A percentile compares a stretch with the other conserved stretches of the same genome.
Evolutionary conservation across 768 basidiomycete genomes (phyloP).

Genomic region (Boletus subparvulus): DNA sequence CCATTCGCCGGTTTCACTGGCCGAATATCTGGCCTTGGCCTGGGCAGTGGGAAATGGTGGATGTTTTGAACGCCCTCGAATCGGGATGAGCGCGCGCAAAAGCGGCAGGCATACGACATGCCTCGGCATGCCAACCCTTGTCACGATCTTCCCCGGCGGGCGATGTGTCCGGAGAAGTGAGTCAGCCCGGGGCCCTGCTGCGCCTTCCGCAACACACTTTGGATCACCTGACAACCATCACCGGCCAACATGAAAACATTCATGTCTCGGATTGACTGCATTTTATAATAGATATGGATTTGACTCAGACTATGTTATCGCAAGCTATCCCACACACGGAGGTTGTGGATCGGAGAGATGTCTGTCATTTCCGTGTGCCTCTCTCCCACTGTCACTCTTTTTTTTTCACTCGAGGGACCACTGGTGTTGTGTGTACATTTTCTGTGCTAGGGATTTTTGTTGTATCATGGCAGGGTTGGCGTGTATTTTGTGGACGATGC

Average conservation of each 20-base stretch:
- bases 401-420: constrained; percentile 7
- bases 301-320: constrained; percentile 21
- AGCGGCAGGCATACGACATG: constrained; percentile 7
- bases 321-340: constrained; percentile 8
- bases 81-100: neutral
- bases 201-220: constrained; percentile 2
- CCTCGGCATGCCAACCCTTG: constrained; percentile 9
- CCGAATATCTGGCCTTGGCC: constrained; percentile 24
- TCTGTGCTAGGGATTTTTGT: constrained; percentile 4
- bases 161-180: constrained; percentile 20
- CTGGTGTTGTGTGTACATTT: constrained; percentile 8
- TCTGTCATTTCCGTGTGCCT: constrained; percentile 9
- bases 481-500: neutral
- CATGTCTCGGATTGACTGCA: constrained; percentile 12
- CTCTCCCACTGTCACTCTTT: constrained; percentile 11
- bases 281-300: constrained; percentile 23
- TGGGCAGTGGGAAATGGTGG: constrained; percentile 36
- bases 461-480: constrained; percentile 10
- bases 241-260: constrained; percentile 6
- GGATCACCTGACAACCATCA: constrained; percentile 4
- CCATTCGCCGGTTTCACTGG: constrained; percentile 16
- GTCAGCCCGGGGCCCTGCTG: constrained; percentile 16
- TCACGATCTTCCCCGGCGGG: neutral
- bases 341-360: constrained; percentile 5
- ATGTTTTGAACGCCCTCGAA: constrained; percentile 20